Evolutionary conservation across 129 eudicot genomes (phyloP).

Genomic region (Smallanthus sonchifolius): DNA sequence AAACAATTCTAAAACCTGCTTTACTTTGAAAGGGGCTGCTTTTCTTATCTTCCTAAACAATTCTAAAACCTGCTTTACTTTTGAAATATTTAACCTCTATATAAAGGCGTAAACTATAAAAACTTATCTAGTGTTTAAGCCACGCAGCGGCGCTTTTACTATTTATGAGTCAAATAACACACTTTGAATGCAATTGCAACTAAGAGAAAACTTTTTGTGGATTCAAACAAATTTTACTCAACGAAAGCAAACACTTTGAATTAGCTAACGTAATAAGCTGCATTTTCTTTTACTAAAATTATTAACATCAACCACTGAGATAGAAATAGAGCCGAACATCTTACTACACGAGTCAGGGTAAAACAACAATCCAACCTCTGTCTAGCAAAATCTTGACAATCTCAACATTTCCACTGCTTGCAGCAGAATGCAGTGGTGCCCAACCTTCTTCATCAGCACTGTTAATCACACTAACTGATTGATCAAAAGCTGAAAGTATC

Average conservation of each 20-base stretch:
- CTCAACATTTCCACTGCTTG: slow-evolving; percentile 78
- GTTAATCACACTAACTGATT: slow-evolving; percentile 51
- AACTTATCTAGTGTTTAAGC: not conserved
- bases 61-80: not conserved
- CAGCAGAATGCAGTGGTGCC: slow-evolving; percentile 92
- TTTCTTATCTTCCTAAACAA: not conserved
- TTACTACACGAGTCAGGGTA: not conserved
- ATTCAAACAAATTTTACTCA: not conserved
- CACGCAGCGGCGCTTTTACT: not conserved
- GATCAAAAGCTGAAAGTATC: slow-evolving; percentile 62
- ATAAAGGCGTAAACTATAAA: not conserved
- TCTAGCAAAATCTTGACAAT: slow-evolving; percentile 65
- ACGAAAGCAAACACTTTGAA: not conserved
- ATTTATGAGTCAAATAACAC: not conserved
- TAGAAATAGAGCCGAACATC: not conserved
- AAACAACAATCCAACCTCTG: slow-evolving; percentile 39
- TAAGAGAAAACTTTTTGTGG: not conserved
- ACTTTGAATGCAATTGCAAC: not conserved
- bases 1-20: slow-evolving; percentile 1
- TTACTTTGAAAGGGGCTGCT: not conserved
- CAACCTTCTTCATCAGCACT: slow-evolving; percentile 88
- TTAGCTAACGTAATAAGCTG: not conserved
- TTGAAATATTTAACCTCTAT: not conserved
- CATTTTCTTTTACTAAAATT: not conserved
- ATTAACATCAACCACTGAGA: not conserved